Percentiles rank a stretch among this genome's conserved stretches.
Evolutionary conservation across 179 eudicot species (phyloP).

Genomic region (Corrigiola litoralis): DNA sequence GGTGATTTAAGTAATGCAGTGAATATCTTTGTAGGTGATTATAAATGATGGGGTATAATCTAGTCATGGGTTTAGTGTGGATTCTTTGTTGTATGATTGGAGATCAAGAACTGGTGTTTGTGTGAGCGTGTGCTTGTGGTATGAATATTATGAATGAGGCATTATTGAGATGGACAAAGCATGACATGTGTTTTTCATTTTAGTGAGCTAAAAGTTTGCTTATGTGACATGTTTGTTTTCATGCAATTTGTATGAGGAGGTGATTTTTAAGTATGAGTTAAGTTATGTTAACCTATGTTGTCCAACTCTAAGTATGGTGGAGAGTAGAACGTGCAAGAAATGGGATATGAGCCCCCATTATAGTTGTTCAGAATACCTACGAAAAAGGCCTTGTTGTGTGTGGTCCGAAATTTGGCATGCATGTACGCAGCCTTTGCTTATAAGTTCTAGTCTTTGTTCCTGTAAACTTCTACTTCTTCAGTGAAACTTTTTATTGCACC

Average conservation of each 20-base stretch:
- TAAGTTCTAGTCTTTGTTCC: too few relatives aligned
- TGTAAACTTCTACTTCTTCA: neutral
- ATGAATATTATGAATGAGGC: conserved; percentile 10
- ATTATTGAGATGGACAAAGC: neutral
- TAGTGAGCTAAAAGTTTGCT: conserved; percentile 5
- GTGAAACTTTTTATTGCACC: neutral
- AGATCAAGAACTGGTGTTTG: conserved; percentile 6
- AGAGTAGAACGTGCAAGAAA: neutral
- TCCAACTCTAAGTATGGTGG: conserved; percentile 2
- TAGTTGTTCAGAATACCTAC: too few relatives aligned
- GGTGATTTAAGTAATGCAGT: too few relatives aligned
- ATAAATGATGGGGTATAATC: neutral
- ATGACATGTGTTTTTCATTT: conserved; percentile 8
- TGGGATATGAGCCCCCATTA: neutral
- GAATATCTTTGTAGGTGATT: neutral
- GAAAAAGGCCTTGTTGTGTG: too few relatives aligned
- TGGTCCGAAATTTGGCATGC: too few relatives aligned
- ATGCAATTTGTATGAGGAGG: conserved; percentile 30
- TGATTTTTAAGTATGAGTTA: neutral
- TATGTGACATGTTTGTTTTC: conserved; percentile 13
- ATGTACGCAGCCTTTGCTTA: too few relatives aligned
- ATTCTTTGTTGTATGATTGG: conserved; percentile 14
- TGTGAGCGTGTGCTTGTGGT: neutral
- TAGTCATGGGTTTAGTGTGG: conserved; percentile 19
- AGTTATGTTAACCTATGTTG: neutral